A percentile compares a stretch with the other conserved stretches of the same genome.
Conservation (phyloP, 345 rosid genomes). For the Schrenkiella parvula region DNA sequence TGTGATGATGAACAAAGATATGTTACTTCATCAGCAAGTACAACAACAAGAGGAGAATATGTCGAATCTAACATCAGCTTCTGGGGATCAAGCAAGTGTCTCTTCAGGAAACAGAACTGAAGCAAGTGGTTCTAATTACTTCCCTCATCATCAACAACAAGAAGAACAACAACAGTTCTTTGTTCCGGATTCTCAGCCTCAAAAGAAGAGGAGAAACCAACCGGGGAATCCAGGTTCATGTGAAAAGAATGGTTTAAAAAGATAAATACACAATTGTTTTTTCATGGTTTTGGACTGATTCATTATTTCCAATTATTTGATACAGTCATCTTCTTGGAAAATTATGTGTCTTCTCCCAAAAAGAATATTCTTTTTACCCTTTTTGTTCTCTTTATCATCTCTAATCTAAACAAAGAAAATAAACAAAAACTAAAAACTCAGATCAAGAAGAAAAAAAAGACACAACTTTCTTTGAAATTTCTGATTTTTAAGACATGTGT, state of each 20-base stretch:
- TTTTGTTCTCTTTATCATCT: constrained; percentile 22
- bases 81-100: constrained; percentile 70
- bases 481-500: neutral
- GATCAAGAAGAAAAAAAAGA: neutral
- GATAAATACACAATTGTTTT: neutral
- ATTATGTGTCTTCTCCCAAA: constrained; percentile 24
- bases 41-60: constrained; percentile 59
- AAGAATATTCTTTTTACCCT: constrained; percentile 32
- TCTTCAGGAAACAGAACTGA: constrained; percentile 67
- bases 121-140: constrained; percentile 39
- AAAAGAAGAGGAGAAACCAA: constrained; percentile 72
- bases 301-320: constrained; percentile 29
- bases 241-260: neutral
- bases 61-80: constrained; percentile 90
- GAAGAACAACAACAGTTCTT: constrained; percentile 41
- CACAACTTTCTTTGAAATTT: neutral
- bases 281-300: constrained; percentile 22
- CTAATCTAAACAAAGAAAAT: neutral
- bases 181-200: constrained; percentile 43
- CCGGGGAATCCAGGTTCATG: constrained; percentile 90
- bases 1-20: constrained; percentile 46
- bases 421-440: neutral
- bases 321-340: constrained; percentile 26
- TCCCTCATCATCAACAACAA: constrained; percentile 22
- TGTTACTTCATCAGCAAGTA: constrained; percentile 43